Base-by-base conservation (phyloP, 2,329 filamentous ascomycete genomes). In the Atkinsonella texensis region DNA sequence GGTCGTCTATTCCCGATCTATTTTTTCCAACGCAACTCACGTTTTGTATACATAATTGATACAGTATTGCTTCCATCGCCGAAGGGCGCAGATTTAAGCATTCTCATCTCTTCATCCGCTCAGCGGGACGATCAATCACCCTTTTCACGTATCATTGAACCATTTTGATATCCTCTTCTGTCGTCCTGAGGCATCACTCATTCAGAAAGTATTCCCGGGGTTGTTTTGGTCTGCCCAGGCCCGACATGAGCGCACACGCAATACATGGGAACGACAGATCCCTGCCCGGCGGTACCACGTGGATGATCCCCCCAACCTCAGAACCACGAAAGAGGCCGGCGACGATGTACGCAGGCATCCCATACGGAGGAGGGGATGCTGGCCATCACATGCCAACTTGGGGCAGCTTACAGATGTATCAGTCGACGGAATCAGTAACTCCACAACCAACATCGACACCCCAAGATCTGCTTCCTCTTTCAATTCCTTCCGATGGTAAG, bases 381-480 rank as follows among this genome's bases (percentile, higher is more conserved):
- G 47, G 4, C 31, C 43, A 46, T 15, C 35, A 45, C 1, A 50
- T 58, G 32, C 45, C 53, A n/a, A 38, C 56, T 12, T 58, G 56
- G 56, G 49, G 50, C 13, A 38, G 32, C 15, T 28, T 50, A 44
- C 50, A 46, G 10, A 40, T 48, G 35, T 47, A 44, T 31, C 17
- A 46, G 50, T 35, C 23, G 5, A 9, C 50, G 6, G 40, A 50
- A 28, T n/a, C 43, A 31, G 18, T 23, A 18, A 17, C 38, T 33
- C 49, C 49, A 32, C 45, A 48, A 33, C 61, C 62, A 49, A 60
- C 54, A 39, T 35, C 43, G 5, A 39, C 48, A 18, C 17, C 50
- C 23, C 53, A 52, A 51, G 40, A 50, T 17, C 17, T 52, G 33
- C 47, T 54, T 39, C 50, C 49, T 10, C 47, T 54, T 5, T 47